Evolutionary conservation across 2,329 filamentous ascomycete genomes (phyloP), one percentile per base, ranked within the genome.

Genomic region (Sclerotinia spermophila): DNA sequence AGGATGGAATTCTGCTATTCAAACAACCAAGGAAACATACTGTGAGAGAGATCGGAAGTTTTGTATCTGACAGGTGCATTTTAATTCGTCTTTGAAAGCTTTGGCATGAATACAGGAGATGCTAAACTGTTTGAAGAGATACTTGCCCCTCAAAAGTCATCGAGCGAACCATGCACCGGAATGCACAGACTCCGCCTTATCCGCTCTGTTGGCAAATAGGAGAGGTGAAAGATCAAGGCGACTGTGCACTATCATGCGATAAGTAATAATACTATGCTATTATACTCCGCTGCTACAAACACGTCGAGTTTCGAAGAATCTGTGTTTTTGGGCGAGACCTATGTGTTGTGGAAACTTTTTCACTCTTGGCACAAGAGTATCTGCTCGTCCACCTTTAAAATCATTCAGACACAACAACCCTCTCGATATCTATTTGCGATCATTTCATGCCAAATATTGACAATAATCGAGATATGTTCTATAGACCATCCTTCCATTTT

Each of bases 221-320:
- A 62, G 38, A n/a, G 48, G n/a, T 21, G 24, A 67, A n/a, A 30
- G 15, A 13, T 24, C 13, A 33, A 56, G 13, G n/a, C 35, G 38
- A 56, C 27, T 64, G 44, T 53, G 67, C 67, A 62, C 27, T 68
- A 21, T 69, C 58, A 69, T 69, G 67, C 67, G 45, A 40, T 38
- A 68, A 51, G 24, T 55, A 21, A 65, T 65, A 69, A 69, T 15
- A 56, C 45, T n/a, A 60, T 69, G 40, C 68, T 24, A 56, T 45
- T 44, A 55, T 45, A 56, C 19, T 38, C 24, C 35, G 27, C 45
- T 45, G 30, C 48, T 40, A 65, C 19, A 24, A 35, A 60, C 48
- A 48, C n/a, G 21, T 10, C 17, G 59, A 27, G 51, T 65, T 60
- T 24, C 40, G 51, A 56, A 55, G 10, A 2, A 11, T 69, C 33